Evolutionary conservation across 2,329 filamentous ascomycete species (phyloP), one percentile per base, ranked within the genome.

Genomic region (Karstenula rhodostoma): DNA sequence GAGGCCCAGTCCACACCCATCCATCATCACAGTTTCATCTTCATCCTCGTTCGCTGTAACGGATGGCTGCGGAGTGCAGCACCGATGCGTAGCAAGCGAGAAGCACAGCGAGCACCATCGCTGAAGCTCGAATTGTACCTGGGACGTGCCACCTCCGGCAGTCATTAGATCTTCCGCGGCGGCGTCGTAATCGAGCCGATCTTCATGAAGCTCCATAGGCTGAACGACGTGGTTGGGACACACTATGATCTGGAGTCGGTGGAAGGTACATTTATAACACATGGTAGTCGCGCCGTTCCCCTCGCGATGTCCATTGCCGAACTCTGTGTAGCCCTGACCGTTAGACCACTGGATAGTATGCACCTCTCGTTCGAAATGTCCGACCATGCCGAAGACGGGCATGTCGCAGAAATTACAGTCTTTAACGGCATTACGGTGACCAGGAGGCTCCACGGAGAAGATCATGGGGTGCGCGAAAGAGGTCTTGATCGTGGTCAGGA

Each of bases 351-450:
- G 64, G 4, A 79, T 69, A 1, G 80, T 73, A 48, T 77, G 68
- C 0, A 79, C 72, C 33, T 73, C 63, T 19, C 65, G 63, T 53
- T 73, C 68, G 1, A 74, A 77, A 3, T 78, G 68, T 1, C 82
- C 81, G 0, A 78, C 57, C 9, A 83, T 71, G 1, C 78, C 76
- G 48, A 81, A 83, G 0, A 67, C 54, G 13, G 78, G 73, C 15
- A 79, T 67, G 2, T 74, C 61, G 60, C 81, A 84, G 70, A 79
- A 84, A 59, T 78, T 74, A 63, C 81, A 84, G 25, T 63, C 58
- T 1, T 44, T 27, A 4, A 60, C 51, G 12, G 67, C 58, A 0
- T 44, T 12, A 15, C 10, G n/a, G 8, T 55, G 27, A 22, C 23
- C 37, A 22, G n/a, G 13, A 3, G 46, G 17, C 2, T 19, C 0